These are phyloP conservation scores for Suillus subalutaceus DNA, from an alignment of 768 basidiomycete species.

Conservation along the genomic window DNA sequence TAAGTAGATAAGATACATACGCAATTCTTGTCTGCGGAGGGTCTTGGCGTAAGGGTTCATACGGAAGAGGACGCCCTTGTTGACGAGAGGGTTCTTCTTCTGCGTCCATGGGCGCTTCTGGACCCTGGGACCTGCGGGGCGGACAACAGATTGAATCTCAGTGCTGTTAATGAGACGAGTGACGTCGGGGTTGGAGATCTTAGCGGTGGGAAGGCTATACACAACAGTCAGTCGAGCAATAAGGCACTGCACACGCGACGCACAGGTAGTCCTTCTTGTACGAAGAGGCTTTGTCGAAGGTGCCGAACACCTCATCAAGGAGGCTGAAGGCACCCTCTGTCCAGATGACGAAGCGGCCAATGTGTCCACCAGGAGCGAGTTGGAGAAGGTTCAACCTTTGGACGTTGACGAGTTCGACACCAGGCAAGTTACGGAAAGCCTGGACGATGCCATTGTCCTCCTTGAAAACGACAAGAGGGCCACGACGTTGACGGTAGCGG, in stretches of 20 bases:
- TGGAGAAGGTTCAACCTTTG: slow-evolving; percentile 95
- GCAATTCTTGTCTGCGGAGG: slow-evolving; percentile 83
- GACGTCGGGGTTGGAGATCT: slow-evolving; percentile 96
- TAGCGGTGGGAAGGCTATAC: slow-evolving; percentile 85
- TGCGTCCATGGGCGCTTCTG: slow-evolving; percentile 97
- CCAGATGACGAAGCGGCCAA: slow-evolving; percentile 99
- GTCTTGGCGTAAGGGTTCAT: slow-evolving; percentile 99
- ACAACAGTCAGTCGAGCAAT: neutral
- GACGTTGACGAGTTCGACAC: slow-evolving; percentile 97
- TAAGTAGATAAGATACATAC: slow-evolving; percentile 49
- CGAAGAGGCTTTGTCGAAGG: slow-evolving; percentile 83
- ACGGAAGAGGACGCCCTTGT: slow-evolving; percentile 94
- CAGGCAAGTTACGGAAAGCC: slow-evolving; percentile 98
- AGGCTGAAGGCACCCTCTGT: slow-evolving; percentile 91
- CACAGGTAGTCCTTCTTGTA: slow-evolving; percentile 91
- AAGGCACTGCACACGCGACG: slow-evolving; percentile 26
- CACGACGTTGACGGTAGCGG: slow-evolving; percentile 94
- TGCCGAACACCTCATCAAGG: slow-evolving; percentile 95
- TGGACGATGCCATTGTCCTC: slow-evolving; percentile 97
- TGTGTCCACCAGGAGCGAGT: slow-evolving; percentile 98
- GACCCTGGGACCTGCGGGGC: slow-evolving; percentile 80
- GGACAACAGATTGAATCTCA: slow-evolving; percentile 96
- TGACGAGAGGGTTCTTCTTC: slow-evolving; percentile 97
- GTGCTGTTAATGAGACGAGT: slow-evolving; percentile 97
- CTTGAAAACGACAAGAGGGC: slow-evolving; percentile 95